Base-by-base conservation (phyloP, 2,329 filamentous ascomycete species). In the Coniochaeta prunicola region DNA sequence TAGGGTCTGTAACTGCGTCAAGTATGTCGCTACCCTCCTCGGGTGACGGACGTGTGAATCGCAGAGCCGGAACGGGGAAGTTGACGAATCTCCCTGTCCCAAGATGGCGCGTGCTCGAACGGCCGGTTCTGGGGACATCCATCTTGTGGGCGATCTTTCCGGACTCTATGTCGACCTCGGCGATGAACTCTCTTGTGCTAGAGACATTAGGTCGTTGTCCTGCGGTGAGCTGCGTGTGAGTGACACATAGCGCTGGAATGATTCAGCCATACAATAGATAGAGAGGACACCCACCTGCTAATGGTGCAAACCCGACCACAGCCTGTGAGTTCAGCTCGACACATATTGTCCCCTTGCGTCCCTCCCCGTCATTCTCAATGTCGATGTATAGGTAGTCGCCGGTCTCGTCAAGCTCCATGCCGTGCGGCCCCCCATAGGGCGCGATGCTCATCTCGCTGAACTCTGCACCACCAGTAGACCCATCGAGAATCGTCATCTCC, bases 131-230 rank as follows among this genome's bases (percentile, higher is more conserved):
- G 4, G 66, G 65, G 3, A 68, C 64, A 36, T 66, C 66, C 40
- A 68, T 63, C 53, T 63, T 59, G 48, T 65, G 66, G 6, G 64
- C 62, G 61, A 68, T 67, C 58, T 65, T 65, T 34, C 66, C 66
- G 17, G 62, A 63, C 24, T 66, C 62, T 7, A 67, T 56, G 38
- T 67, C 65, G n/a, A 68, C 60, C 53, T 68, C 66, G 6, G 65
- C 66, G 50, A 68, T 64, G 57, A 68, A 66, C 48, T 65, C 64
- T n/a, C 66, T 63, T 26, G 36, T 63, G n/a, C 59, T 58, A 45
- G 60, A 57, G 19, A 53, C 53, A 6, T 58, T 57, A 0, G 59
- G 53, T n/a, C 57, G 58, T 15, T 58, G 57, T 28, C 61, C 62
- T 40, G 60, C 57, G 19, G 17, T n/a, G 33, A 36, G 33, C 4